phyloP scores from a whole-genome alignment of 2,329 filamentous ascomycete genomes.

The Aureobasidium pullulans region DNA sequence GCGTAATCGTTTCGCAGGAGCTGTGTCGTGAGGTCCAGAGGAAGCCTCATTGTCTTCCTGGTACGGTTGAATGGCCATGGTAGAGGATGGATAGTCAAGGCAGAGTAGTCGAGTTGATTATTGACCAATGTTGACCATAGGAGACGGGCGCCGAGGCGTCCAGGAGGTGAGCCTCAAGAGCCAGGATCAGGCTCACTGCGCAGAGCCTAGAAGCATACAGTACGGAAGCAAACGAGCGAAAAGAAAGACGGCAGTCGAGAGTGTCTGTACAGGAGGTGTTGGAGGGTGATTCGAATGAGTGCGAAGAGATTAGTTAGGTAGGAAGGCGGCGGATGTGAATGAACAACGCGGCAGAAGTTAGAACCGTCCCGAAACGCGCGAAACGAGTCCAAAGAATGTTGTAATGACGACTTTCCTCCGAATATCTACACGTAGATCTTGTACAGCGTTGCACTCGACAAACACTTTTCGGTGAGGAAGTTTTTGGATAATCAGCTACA shows the following conservation, averaged over 20 bases:
- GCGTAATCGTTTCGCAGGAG: slow-evolving; percentile 62
- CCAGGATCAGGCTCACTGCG: slow-evolving; percentile 10
- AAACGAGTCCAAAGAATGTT: not conserved
- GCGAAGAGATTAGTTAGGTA: not conserved
- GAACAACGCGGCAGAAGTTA: not conserved
- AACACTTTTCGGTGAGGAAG: not conserved
- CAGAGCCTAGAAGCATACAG: slow-evolving; percentile 8
- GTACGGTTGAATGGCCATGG: slow-evolving; percentile 18
- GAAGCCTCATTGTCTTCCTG: slow-evolving; percentile 41
- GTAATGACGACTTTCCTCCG: slow-evolving; percentile 4
- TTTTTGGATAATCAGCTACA: not conserved
- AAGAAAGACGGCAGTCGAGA: not conserved
- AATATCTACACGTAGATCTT: not conserved
- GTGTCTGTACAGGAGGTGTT: not conserved
- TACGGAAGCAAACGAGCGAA: not conserved
- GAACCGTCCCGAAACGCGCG: not conserved
- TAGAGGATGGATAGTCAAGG: not conserved
- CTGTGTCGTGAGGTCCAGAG: slow-evolving; percentile 46
- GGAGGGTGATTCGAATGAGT: not conserved
- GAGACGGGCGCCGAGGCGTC: not conserved
- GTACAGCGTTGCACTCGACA: not conserved
- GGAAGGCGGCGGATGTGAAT: not conserved
- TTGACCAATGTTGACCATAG: not conserved
- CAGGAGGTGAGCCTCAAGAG: slow-evolving; percentile 9
- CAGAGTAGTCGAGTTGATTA: not conserved